A percentile compares a stretch with the other conserved stretches of the same genome.
These are phyloP conservation scores for Scheffersomyces coipomensis DNA, from an alignment of 805 yeast genomes.

Conservation along the genomic window DNA sequence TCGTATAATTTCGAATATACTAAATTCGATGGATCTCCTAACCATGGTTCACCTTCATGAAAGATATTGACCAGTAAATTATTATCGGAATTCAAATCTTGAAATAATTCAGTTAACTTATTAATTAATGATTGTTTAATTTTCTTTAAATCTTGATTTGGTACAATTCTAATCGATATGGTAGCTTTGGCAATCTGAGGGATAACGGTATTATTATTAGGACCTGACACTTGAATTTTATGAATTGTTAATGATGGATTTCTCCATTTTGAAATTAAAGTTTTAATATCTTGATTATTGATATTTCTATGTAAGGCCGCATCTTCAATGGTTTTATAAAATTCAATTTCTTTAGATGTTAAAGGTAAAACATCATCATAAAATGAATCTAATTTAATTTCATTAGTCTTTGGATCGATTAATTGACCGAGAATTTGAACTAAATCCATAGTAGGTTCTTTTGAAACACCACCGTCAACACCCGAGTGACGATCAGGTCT, in stretches of 20 bases:
- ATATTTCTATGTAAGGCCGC: slow-evolving; percentile 28
- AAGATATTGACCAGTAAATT: slow-evolving; percentile 57
- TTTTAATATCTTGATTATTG: slow-evolving; percentile 35
- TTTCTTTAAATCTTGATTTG: slow-evolving; percentile 70
- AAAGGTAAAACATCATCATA: slow-evolving; percentile 65
- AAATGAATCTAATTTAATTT: slow-evolving; percentile 66
- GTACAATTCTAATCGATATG: slow-evolving; percentile 83
- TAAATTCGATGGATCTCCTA: slow-evolving; percentile 77
- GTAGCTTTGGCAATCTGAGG: slow-evolving; percentile 78
- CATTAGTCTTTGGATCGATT: slow-evolving; percentile 41
- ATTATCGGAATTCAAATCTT: slow-evolving; percentile 56
- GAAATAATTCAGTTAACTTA: slow-evolving; percentile 49
- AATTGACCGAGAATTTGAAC: slow-evolving; percentile 68
- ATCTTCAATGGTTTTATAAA: slow-evolving; percentile 61
- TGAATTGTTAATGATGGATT: slow-evolving; percentile 88
- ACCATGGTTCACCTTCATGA: slow-evolving; percentile 95
- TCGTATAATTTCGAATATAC: slow-evolving; percentile 67
- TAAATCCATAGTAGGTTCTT: slow-evolving; percentile 88
- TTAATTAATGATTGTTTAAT: slow-evolving; percentile 51
- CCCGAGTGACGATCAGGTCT: slow-evolving; percentile 93
- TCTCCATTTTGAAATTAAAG: slow-evolving; percentile 81
- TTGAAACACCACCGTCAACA: slow-evolving; percentile 87
- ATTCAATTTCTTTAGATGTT: slow-evolving; percentile 52
- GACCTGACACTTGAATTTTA: slow-evolving; percentile 82
- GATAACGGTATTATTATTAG: slow-evolving; percentile 84